Base-by-base conservation (phyloP, 1,284 basidiomycete genomes). In the Neotropicomus parvogracilis region DNA sequence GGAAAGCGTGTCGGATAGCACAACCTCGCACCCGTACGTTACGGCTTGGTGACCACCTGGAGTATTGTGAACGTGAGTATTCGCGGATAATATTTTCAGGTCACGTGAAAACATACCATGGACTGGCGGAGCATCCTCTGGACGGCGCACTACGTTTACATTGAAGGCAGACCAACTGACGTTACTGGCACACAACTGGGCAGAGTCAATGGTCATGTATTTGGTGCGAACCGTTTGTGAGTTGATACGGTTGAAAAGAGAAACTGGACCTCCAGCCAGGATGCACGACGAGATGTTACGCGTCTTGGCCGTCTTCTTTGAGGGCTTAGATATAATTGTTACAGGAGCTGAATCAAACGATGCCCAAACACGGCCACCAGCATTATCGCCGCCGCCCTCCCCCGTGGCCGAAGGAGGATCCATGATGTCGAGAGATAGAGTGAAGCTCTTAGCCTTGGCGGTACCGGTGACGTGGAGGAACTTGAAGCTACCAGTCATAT, bases 221-320 rank as follows among this genome's bases (percentile, higher is more conserved):
- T 97, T 97, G 44, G 94, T 97, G 57, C 94, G 85, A 52, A 95
- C 93, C 20, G 93, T 95, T 72, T 98, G 94, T 12, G 90, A 91
- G 70, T 97, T 95, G 75, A 98, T 92, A 61, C 94, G 88, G 66
- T 95, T 95, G 79, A 94, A 95, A 42, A 98, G 78, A 48, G 91
- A 92, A 42, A 98, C 90, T n/a, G 91, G 85, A 17, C 91, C 90
- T 34, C 88, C 87, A 21, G 85, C 85, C 47, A 92, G 80, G 61
- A 97, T 90, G 70, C 93, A 95, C 14, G 89, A 93, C 10, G 89
- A 85, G 61, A 94, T 89, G 64, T 93, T 94, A 63, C 93, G 85
- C 54, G 94, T 94, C 73, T 95, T 95, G 50, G 91, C 91, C 1
- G 93, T 95, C 78, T 95, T 95, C 76, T 95, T 93, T 40, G 92